Conservation (phyloP, 1,284 basidiomycete species). For the Austroboletus niveus region DNA sequence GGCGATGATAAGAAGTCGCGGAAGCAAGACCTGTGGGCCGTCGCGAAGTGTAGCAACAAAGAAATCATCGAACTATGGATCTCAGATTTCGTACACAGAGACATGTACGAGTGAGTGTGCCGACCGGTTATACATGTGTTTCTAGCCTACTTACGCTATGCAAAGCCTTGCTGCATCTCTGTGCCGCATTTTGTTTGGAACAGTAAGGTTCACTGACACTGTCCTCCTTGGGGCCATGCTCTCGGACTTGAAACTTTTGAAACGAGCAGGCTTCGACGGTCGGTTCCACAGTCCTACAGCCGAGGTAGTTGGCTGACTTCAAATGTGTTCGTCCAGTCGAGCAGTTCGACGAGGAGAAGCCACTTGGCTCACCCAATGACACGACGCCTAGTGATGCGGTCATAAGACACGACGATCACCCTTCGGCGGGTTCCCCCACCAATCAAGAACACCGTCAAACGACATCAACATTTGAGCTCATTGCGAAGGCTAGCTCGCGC, state of each 20-base stretch:
- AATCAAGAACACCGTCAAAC: background rate
- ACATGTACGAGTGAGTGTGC: constrained; percentile 81
- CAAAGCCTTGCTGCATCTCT: constrained; percentile 43
- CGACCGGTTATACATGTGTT: background rate
- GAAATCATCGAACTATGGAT: background rate
- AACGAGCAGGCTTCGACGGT: constrained; percentile 62
- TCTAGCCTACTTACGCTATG: background rate
- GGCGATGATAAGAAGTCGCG: background rate
- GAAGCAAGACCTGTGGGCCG: background rate
- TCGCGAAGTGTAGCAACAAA: background rate
- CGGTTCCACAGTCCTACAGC: background rate
- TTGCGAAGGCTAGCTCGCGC: background rate
- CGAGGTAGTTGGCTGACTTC: background rate
- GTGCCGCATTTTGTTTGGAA: constrained; percentile 70
- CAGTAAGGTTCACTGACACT: constrained; percentile 74
- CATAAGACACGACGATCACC: background rate
- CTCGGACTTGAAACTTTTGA: constrained; percentile 79
- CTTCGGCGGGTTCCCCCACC: background rate
- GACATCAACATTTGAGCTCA: background rate
- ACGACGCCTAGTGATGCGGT: background rate
- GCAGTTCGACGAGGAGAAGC: background rate
- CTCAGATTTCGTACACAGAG: constrained; percentile 25
- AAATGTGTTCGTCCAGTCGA: background rate
- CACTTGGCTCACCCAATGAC: background rate
- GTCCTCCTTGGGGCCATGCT: constrained; percentile 88